Percentiles rank a stretch among this genome's conserved stretches.
These are phyloP conservation scores for Lotmaria passim DNA, from an alignment of 208 protist genomes.

Conservation along the genomic window DNA sequence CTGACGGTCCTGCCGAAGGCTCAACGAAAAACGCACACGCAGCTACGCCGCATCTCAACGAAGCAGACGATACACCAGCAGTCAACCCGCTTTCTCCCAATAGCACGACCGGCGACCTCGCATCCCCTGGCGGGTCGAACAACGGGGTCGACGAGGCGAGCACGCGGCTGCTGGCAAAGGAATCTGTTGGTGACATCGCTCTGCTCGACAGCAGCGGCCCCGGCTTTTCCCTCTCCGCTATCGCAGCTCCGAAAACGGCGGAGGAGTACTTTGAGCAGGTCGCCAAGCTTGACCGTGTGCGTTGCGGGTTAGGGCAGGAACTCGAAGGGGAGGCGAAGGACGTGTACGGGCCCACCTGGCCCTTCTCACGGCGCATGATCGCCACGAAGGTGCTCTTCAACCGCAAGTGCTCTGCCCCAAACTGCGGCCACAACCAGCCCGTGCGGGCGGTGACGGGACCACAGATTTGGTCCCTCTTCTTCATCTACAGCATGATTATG, in stretches of 20 bases:
- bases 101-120: background rate
- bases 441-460: slow-evolving; percentile 35
- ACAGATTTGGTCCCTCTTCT: slow-evolving; percentile 24
- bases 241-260: slow-evolving; percentile 33
- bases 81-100: slow-evolving; percentile 1
- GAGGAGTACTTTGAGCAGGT: slow-evolving; percentile 43
- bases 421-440: slow-evolving; percentile 32
- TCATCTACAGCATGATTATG: slow-evolving; percentile 30
- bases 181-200: background rate
- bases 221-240: slow-evolving; percentile 23
- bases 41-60: background rate
- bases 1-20: too few species aligned
- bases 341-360: slow-evolving; percentile 52
- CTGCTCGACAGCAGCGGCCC: slow-evolving; percentile 1
- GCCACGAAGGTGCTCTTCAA: slow-evolving; percentile 24
- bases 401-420: slow-evolving; percentile 24
- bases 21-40: background rate
- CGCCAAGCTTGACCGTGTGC: slow-evolving; percentile 36
- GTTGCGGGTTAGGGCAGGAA: slow-evolving; percentile 44
- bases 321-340: slow-evolving; percentile 32
- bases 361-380: slow-evolving; percentile 33
- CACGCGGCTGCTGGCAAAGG: background rate
- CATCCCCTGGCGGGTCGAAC: background rate
- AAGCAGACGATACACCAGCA: background rate
- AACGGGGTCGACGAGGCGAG: background rate